These are phyloP conservation scores for Carallia pectinifolia DNA, from an alignment of 345 rosid genomes.

Conservation along the genomic window DNA sequence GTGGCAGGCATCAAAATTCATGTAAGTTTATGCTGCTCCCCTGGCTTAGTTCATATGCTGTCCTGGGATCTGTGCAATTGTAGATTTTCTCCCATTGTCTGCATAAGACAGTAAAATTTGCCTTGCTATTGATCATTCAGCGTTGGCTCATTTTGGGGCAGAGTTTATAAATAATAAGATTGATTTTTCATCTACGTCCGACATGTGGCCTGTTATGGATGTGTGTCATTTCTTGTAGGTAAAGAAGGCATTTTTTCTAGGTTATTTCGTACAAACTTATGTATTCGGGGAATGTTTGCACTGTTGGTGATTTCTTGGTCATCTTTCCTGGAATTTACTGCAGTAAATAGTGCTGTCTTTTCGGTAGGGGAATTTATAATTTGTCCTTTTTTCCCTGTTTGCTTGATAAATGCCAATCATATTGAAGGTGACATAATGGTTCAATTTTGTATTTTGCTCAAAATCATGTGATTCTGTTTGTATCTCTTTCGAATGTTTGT, in stretches of 20 bases:
- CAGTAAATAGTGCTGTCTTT: not conserved
- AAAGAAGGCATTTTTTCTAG: not conserved
- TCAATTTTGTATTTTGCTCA: not conserved
- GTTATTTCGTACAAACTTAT: not conserved
- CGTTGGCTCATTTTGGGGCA: not conserved
- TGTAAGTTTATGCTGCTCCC: slow-evolving; percentile 46
- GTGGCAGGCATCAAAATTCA: slow-evolving; percentile 71
- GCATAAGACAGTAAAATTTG: not conserved
- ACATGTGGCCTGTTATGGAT: not conserved
- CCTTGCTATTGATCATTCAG: not conserved
- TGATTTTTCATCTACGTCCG: not conserved
- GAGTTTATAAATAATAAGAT: not conserved
- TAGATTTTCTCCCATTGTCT: not conserved
- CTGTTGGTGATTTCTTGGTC: too few species aligned
- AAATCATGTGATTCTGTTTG: not conserved
- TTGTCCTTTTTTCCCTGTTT: not conserved
- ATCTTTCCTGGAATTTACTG: not conserved
- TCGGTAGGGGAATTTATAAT: not conserved
- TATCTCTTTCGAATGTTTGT: not conserved
- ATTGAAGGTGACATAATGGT: not conserved
- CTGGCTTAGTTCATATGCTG: too few species aligned
- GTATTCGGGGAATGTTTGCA: too few species aligned
- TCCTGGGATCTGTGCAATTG: not conserved
- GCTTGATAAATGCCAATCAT: not conserved
- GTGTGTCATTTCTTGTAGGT: not conserved